These are phyloP conservation scores for thale cress (Arabidopsis thaliana) DNA, from an alignment of 345 rosid species.

Conservation along the genomic window DNA sequence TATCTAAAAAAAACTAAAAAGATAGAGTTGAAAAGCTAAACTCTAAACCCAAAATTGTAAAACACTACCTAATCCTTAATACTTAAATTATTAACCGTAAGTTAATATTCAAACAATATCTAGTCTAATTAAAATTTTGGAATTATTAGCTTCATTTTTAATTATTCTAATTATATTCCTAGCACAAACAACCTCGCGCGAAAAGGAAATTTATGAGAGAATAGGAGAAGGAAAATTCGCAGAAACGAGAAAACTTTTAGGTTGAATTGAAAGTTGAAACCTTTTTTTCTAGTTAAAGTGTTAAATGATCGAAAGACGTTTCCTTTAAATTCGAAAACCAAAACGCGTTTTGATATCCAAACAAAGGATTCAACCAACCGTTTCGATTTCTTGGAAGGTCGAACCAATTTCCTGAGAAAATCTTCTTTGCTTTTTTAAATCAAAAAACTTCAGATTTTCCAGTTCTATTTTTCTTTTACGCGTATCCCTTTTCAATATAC, in stretches of 20 bases:
- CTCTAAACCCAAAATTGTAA: no score
- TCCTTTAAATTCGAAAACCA: background rate
- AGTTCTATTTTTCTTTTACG: background rate
- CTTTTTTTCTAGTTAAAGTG: background rate
- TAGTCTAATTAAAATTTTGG: background rate
- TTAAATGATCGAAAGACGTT: background rate
- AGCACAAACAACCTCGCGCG: background rate
- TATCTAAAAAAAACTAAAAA: no score
- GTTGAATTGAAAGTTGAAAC: background rate
- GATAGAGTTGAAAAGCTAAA: no score
- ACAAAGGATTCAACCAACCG: background rate
- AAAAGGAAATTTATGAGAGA: background rate
- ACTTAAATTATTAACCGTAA: no score
- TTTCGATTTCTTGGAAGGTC: background rate
- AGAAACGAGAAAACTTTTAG: background rate
- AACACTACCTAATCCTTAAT: no score
- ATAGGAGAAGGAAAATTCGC: background rate
- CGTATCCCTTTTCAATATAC: background rate
- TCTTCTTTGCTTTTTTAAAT: background rate
- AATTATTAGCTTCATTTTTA: background rate
- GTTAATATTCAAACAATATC: background rate
- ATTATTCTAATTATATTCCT: background rate
- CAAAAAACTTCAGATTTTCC: background rate
- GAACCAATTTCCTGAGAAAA: slow-evolving; percentile 8
- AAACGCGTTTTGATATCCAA: background rate